Base-by-base conservation (phyloP, 2,329 filamentous ascomycete species). In the Botrytis aclada region DNA sequence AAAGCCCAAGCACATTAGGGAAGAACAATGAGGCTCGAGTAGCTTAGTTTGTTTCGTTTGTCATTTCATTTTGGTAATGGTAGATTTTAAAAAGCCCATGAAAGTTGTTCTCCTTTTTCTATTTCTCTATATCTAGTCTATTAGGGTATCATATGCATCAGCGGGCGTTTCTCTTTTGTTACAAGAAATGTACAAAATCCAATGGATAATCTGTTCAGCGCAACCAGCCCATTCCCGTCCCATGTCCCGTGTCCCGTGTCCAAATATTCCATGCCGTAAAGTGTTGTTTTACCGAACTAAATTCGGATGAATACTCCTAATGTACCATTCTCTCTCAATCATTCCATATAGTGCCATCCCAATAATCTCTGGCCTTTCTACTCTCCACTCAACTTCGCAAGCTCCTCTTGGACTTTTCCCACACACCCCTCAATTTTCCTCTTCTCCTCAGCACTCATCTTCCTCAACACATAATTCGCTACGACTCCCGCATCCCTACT, bases 381-480 rank as follows among this genome's bases (percentile, higher is more conserved):
- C 9, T 39, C 37, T 45, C 63, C 69, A 76, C 45, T 70, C 73
- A 79, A 73, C 69, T 64, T 77, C 69, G 67, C 74, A 74, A 80
- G 74, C 69, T 80, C 79, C 56, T 43, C 74, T 58, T 76, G 67
- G 7, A 81, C 78, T 63, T 71, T 77, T 62, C 74, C 74, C 22
- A 74, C 78, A 74, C 75, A 74, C 10, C 72, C 79, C 72, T 79
- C 78, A 74, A 81, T 74, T 74, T 74, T 78, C 10, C 56, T 70
- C 69, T 73, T 78, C 71, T 81, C 80, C 47, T 54, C 45, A 14
- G n/a, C 54, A 58, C 61, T 79, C 77, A 80, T 80, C 75, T 79
- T 80, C 71, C 77, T 86, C 77, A 98, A 83, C 61, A 98, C 95
- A 83, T 95, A 97, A 37, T 88, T 84, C 61, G 90, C 88, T 16